A percentile compares a stretch with the other conserved stretches of the same genome.
Conservation (phyloP, 495 filamentous ascomycete genomes). For the Durotheca rogersii region DNA sequence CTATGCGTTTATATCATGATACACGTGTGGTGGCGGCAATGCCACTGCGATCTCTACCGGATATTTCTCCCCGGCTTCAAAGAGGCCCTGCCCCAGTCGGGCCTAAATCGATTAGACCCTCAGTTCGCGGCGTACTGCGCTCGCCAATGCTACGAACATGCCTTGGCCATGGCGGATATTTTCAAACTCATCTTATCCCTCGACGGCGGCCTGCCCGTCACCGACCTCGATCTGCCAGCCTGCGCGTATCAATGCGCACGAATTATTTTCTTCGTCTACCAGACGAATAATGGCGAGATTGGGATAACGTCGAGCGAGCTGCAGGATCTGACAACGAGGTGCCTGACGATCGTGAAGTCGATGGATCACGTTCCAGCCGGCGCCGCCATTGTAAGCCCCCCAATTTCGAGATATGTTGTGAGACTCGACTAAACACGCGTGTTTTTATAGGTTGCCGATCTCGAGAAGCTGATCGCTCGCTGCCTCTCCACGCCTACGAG, state of each 20-base stretch:
- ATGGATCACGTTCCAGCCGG: conserved; percentile 39
- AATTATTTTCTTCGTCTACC: conserved; percentile 38
- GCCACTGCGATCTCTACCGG: conserved; percentile 51
- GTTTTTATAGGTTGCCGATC: conserved; percentile 41
- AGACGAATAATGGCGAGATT: conserved; percentile 23
- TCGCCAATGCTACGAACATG: conserved; percentile 48
- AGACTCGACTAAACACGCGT: conserved; percentile 17
- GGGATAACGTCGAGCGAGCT: conserved; percentile 31
- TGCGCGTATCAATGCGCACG: conserved; percentile 51
- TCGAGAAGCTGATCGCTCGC: conserved; percentile 45
- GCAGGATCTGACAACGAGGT: conserved; percentile 33
- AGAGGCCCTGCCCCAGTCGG: conserved; percentile 42
- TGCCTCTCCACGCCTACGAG: conserved; percentile 33
- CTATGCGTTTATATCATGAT: conserved; percentile 53
- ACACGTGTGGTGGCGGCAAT: conserved; percentile 53
- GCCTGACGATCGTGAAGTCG: conserved; percentile 35
- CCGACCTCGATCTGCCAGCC: conserved; percentile 49
- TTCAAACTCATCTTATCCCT: conserved; percentile 46
- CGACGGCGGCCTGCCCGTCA: conserved; percentile 42
- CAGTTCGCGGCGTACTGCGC: conserved; percentile 42
- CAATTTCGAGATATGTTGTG: background rate
- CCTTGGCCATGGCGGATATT: conserved; percentile 50
- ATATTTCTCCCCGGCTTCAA: conserved; percentile 46
- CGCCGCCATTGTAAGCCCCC: conserved; percentile 42
- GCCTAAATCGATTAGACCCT: conserved; percentile 41